These are phyloP conservation scores for Amylostereum chailletii DNA, from an alignment of 1,284 basidiomycete species.

Conservation along the genomic window DNA sequence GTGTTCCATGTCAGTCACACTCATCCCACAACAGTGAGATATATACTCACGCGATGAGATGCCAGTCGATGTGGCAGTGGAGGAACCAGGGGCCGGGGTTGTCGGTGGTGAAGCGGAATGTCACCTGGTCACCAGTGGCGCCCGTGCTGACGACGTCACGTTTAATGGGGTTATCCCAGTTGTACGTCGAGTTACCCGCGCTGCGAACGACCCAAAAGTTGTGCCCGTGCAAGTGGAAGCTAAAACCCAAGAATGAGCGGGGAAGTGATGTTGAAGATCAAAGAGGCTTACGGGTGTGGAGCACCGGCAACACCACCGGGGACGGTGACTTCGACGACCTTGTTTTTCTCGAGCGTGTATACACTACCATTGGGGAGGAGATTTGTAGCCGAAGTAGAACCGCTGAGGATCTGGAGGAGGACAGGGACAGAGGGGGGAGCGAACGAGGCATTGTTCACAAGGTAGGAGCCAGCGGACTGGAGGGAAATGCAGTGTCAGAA, in stretches of 20 bases:
- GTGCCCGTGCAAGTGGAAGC: slow-evolving; percentile 10
- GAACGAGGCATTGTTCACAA: background rate
- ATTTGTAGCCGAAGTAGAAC: background rate
- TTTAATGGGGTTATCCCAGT: slow-evolving; percentile 28
- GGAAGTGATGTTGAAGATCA: background rate
- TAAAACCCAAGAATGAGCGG: background rate
- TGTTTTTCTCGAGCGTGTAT: background rate
- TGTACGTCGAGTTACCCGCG: slow-evolving; percentile 20
- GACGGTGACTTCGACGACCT: background rate
- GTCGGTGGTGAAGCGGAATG: slow-evolving; percentile 19
- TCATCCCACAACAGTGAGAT: background rate
- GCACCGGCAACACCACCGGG: background rate
- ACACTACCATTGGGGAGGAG: background rate
- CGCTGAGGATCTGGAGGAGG: slow-evolving; percentile 2
- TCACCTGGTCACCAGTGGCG: slow-evolving; percentile 14
- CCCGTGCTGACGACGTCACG: slow-evolving; percentile 19
- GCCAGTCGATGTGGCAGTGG: slow-evolving; percentile 21
- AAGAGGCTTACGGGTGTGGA: slow-evolving; percentile 10
- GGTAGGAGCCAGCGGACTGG: slow-evolving; percentile 18
- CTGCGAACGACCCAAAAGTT: slow-evolving; percentile 22
- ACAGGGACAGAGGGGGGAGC: background rate
- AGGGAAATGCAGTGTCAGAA: slow-evolving; percentile 4
- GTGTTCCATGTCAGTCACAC: background rate
- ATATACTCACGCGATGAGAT: slow-evolving; percentile 12
- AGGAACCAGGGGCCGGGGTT: slow-evolving; percentile 20